These are phyloP conservation scores for Clavulina sp. DNA, from an alignment of 768 basidiomycete species.

Conservation along the genomic window DNA sequence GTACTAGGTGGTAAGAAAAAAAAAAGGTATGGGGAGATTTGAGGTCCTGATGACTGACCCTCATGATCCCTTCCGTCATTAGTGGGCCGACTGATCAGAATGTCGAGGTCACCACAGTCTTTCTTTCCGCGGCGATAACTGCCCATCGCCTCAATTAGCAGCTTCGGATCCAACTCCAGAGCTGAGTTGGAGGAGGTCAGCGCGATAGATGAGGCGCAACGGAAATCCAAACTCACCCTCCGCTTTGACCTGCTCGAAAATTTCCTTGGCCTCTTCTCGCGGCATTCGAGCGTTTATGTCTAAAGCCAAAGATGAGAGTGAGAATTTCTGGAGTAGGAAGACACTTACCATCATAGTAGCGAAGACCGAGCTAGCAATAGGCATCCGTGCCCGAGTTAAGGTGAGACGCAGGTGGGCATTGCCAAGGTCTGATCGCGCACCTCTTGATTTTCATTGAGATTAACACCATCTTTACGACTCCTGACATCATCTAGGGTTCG, in stretches of 20 bases:
- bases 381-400: background rate
- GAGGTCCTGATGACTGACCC: constrained; percentile 25
- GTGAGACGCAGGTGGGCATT: background rate
- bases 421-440: constrained; percentile 1
- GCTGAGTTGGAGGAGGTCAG: constrained; percentile 28
- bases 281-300: constrained; percentile 82
- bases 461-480: constrained; percentile 41
- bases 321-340: background rate
- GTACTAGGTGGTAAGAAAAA: background rate
- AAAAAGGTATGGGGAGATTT: background rate
- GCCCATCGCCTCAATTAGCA: constrained; percentile 80
- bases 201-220: background rate
- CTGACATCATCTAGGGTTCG: constrained; percentile 60
- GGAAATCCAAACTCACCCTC: constrained; percentile 26
- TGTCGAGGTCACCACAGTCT: constrained; percentile 83
- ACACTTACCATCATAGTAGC: constrained; percentile 46
- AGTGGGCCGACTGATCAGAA: constrained; percentile 61
- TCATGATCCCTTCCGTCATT: constrained; percentile 58
- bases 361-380: constrained; percentile 33
- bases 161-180: constrained; percentile 44
- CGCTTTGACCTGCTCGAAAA: constrained; percentile 55
- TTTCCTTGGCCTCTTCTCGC: constrained; percentile 51
- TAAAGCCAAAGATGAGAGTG: constrained; percentile 14
- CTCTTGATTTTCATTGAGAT: constrained; percentile 38
- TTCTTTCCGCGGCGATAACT: constrained; percentile 74